Conservation (phyloP, 306 rosid genomes). For the Quercus alba region DNA sequence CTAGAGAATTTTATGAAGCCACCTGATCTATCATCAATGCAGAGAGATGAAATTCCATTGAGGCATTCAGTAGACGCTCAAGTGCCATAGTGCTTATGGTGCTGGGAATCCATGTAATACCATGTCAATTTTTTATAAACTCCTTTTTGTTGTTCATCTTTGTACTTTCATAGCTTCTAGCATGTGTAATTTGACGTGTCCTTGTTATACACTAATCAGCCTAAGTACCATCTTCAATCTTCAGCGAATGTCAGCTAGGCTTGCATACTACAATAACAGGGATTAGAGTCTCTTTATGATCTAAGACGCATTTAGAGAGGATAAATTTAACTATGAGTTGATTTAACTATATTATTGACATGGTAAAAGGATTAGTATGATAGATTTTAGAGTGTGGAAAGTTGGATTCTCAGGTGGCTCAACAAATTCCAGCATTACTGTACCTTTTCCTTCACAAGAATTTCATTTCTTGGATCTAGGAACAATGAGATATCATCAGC, state of each 20-base stretch:
- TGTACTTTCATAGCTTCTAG: background rate
- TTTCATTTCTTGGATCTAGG: no score
- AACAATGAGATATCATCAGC: no score
- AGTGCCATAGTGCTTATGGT: background rate
- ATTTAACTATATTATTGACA: background rate
- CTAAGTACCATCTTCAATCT: background rate
- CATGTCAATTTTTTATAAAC: background rate
- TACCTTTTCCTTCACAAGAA: no score
- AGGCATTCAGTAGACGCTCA: background rate
- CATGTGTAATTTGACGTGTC: background rate
- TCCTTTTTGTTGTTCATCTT: background rate
- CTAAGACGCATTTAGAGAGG: background rate
- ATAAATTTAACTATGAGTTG: background rate
- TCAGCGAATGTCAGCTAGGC: background rate
- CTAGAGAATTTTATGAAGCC: conserved; percentile 31
- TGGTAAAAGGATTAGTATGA: background rate
- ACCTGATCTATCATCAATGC: conserved; percentile 23
- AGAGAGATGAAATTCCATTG: conserved; percentile 13
- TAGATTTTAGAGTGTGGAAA: background rate
- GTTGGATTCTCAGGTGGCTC: background rate
- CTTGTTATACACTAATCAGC: background rate
- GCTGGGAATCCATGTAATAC: background rate
- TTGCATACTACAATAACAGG: background rate
- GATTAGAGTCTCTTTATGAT: background rate
- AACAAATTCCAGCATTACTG: no score